These are phyloP conservation scores for Colletotrichum simmondsii DNA, from an alignment of 2,329 filamentous ascomycete genomes.

Conservation along the genomic window DNA sequence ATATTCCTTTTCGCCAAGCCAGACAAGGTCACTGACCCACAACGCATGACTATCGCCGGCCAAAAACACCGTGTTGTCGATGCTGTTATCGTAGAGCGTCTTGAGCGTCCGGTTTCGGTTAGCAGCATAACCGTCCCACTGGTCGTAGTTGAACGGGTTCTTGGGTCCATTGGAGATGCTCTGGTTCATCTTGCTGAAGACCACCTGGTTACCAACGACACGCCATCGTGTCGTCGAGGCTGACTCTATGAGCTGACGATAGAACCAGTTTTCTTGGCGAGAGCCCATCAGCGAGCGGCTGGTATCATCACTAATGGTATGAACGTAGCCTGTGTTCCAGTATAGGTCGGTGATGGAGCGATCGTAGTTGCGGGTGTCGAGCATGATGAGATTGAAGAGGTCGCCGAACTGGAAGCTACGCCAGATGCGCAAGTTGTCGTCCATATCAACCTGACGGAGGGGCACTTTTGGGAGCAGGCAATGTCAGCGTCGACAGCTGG, in stretches of 20 bases:
- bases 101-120: conserved; percentile 78
- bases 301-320: no score
- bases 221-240: no score
- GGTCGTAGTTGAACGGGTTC: conserved; percentile 42
- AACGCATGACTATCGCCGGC: no score
- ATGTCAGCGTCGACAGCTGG: no score
- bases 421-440: conserved; percentile 77
- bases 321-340: no score
- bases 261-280: no score
- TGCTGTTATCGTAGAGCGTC: conserved; percentile 60
- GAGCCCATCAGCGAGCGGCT: no score
- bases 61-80: no score
- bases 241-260: no score
- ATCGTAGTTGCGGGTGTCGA: conserved; percentile 77
- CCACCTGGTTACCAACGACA: conserved; percentile 67
- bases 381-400: conserved; percentile 73
- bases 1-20: no score
- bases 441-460: conserved; percentile 69
- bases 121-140: conserved; percentile 73
- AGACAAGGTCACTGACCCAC: no score
- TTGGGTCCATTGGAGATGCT: conserved; percentile 69
- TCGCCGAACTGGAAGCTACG: conserved; percentile 72
- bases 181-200: conserved; percentile 49
- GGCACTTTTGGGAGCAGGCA: neutral
- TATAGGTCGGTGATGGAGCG: conserved; percentile 44